Evolutionary conservation across 352 stramenopile species (phyloP), one percentile per base, ranked within the genome.

Genomic region (Pythium insidiosum): DNA sequence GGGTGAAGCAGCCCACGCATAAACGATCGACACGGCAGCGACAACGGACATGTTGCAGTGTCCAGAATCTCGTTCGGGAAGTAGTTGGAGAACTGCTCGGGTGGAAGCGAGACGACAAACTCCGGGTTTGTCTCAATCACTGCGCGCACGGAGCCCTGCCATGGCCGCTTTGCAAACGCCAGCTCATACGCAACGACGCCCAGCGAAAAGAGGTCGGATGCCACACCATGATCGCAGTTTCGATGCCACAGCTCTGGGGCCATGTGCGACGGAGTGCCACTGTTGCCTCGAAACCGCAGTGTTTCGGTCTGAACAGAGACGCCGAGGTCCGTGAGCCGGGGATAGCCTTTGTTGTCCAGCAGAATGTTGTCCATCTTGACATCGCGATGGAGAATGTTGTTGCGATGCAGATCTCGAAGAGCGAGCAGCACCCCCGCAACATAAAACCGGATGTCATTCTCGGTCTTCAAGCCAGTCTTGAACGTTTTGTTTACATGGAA

Each of bases 321-420:
- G 25, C 79, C 77, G 20, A 92, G 55, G 38, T 92, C 79, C 4
- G 79, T 86, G 10, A 92, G 46, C 7, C 72, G 63, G 18, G 78
- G 72, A 37, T 86, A 89, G 0, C 77, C 77, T 19, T 79, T 62
- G n/a, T 81, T 69, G 44, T 92, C 77, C 1, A 93, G 63, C 24
- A 94, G 82, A 16, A 94, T 68, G 44, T 94, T 94, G 42, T 90
- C 82, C 12, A 77, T 80, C 39, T 94, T 92, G 25, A 94, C 59
- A 31, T 94, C 82, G 6, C 80, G 75, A 50, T 92, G 80, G 18
- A 94, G 49, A 41, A 94, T 77, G 21, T 58, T 51, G 18, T 77
- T 59, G 4, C 45, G 42, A 42, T 92, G 79, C 25, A 94, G 49
- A 47, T 86, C 81, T 42, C 80, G 61, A 23, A 90, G 68, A 30